Conservation (phyloP, 768 basidiomycete species). For the Tricholoma hemisulphureum region DNA sequence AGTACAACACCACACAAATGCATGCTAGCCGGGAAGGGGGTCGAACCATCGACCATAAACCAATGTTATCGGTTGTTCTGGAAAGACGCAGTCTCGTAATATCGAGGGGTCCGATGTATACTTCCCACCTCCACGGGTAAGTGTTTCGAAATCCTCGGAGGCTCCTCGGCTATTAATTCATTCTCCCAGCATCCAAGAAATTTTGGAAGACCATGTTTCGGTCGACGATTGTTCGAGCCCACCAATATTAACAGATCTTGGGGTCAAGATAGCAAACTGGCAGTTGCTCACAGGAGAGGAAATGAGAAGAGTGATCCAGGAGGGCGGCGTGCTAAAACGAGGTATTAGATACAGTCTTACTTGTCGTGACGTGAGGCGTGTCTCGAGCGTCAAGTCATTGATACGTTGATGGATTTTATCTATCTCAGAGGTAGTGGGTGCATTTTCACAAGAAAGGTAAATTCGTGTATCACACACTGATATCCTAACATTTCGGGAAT, state of each 20-base stretch:
- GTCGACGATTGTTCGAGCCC: constrained; percentile 18
- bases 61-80: constrained; percentile 71
- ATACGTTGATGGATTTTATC: constrained; percentile 21
- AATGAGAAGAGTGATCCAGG: constrained; percentile 36
- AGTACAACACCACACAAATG: constrained; percentile 40
- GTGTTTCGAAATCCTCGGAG: constrained; percentile 9
- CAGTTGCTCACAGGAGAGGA: constrained; percentile 44
- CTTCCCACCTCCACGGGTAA: constrained; percentile 71
- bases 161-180: constrained; percentile 1
- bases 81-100: constrained; percentile 86
- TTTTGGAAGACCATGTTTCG: constrained; percentile 48
- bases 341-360: constrained; percentile 77
- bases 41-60: constrained; percentile 58
- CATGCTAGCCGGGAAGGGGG: constrained; percentile 33
- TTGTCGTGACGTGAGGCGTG: constrained; percentile 76
- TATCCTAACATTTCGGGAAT: neutral
- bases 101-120: constrained; percentile 68
- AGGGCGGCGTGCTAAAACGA: constrained; percentile 56
- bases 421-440: neutral
- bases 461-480: neutral
- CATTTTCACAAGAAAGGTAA: neutral
- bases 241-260: constrained; percentile 28
- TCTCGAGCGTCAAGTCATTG: constrained; percentile 36
- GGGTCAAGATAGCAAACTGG: constrained; percentile 56
- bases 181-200: constrained; percentile 53